phyloP scores from a whole-genome alignment of 768 basidiomycete species.

The Boletus rubropictus region DNA sequence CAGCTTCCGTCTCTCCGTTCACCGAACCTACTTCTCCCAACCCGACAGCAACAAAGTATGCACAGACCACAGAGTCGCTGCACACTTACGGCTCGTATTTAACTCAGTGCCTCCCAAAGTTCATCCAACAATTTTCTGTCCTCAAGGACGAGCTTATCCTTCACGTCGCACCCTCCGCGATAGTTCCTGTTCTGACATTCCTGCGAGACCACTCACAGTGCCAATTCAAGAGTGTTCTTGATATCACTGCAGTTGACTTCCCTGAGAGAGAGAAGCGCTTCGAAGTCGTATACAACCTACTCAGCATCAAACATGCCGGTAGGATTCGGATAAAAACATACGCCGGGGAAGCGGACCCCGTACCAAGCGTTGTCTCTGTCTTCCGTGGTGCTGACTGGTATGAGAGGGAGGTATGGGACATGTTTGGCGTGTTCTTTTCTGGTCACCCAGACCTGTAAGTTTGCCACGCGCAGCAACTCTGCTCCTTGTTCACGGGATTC shows the following conservation, averaged over 20 bases:
- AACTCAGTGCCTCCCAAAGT: conserved; percentile 90
- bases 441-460: conserved; percentile 94
- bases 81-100: conserved; percentile 94
- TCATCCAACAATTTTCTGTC: conserved; percentile 96
- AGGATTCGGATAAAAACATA: conserved; percentile 97
- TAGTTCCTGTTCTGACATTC: conserved; percentile 85
- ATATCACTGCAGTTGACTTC: conserved; percentile 93
- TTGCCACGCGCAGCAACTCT: conserved; percentile 1
- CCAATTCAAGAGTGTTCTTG: conserved; percentile 89
- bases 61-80: conserved; percentile 67
- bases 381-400: conserved; percentile 98
- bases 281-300: conserved; percentile 93
- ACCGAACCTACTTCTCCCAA: conserved; percentile 86
- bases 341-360: conserved; percentile 85
- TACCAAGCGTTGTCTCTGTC: conserved; percentile 73
- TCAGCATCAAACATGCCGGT: conserved; percentile 73
- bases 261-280: conserved; percentile 91
- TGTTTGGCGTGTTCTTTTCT: conserved; percentile 94
- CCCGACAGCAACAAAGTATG: conserved; percentile 66
- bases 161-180: conserved; percentile 75
- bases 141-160: conserved; percentile 93
- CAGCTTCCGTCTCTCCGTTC: conserved; percentile 76
- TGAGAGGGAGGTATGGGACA: conserved; percentile 97
- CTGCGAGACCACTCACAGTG: conserved; percentile 93
- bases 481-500: conserved; percentile 11